Percentiles rank a stretch among this genome's conserved stretches.
Conservation (phyloP, 129 eudicot genomes). For the Ambrosia trifida region DNA sequence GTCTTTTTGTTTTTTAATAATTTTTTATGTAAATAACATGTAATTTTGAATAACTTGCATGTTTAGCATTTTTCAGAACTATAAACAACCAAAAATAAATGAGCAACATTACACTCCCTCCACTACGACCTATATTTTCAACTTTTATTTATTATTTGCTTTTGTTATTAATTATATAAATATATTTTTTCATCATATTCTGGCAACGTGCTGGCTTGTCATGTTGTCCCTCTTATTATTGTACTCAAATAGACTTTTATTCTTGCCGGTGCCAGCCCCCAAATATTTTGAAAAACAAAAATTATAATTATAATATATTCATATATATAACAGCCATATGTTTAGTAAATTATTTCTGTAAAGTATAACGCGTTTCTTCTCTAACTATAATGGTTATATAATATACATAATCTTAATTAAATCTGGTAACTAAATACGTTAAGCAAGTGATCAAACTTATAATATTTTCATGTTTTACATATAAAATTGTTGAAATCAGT, state of each 20-base stretch:
- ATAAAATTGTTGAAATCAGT: not conserved
- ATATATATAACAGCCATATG: not conserved
- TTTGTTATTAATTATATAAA: slow-evolving; percentile 3
- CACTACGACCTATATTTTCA: slow-evolving; percentile 28
- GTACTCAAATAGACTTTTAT: slow-evolving; percentile 34
- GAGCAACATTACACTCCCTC: slow-evolving; percentile 32
- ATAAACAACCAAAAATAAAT: not conserved
- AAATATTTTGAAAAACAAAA: slow-evolving; percentile 10
- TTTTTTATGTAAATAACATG: not conserved
- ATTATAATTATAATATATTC: too few relatives aligned
- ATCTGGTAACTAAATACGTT: not conserved
- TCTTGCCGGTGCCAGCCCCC: slow-evolving; percentile 33
- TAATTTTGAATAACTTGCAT: not conserved
- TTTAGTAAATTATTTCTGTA: not conserved
- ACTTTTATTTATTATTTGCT: not conserved
- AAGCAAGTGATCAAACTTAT: not conserved
- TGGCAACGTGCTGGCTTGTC: slow-evolving; percentile 54
- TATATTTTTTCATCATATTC: slow-evolving; percentile 15
- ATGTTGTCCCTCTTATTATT: slow-evolving; percentile 32
- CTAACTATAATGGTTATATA: not conserved
- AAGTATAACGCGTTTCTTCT: slow-evolving; percentile 12
- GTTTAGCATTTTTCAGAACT: not conserved
- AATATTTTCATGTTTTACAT: not conserved
- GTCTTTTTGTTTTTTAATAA: not conserved
- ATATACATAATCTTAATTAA: not conserved